These are phyloP conservation scores for Spathaspora sp. DNA, from an alignment of 1,139 yeast genomes.

Conservation along the genomic window DNA sequence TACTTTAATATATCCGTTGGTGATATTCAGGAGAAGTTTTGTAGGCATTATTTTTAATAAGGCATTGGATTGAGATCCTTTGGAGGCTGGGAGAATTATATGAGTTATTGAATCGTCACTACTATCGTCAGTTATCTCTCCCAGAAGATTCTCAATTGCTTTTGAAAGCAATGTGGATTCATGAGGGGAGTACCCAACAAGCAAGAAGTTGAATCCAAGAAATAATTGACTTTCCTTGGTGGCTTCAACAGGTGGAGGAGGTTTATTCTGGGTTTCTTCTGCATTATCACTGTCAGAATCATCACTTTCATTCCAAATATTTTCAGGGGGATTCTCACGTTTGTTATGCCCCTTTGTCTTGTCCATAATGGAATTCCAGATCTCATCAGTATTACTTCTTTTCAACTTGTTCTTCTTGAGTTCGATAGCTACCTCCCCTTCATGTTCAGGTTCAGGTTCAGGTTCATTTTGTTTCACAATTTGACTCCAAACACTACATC, in stretches of 20 bases:
- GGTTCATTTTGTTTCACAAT: conserved; percentile 2
- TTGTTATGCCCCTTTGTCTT: conserved; percentile 20
- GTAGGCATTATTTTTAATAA: conserved; percentile 28
- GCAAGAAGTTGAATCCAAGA: conserved; percentile 31
- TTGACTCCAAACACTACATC: conserved; percentile 55
- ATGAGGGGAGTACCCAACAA: conserved; percentile 37
- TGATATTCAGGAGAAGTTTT: conserved; percentile 20
- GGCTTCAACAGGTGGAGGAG: neutral
- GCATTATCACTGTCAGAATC: conserved; percentile 14
- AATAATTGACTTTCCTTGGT: conserved; percentile 26
- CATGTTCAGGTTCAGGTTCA: conserved; percentile 8
- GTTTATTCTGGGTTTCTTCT: conserved; percentile 6
- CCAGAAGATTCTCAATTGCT: conserved; percentile 45
- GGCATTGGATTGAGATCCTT: conserved; percentile 26
- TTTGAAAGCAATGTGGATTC: conserved; percentile 32
- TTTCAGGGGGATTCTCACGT: conserved; percentile 15
- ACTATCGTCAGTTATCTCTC: conserved; percentile 28
- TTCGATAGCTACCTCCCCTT: no score
- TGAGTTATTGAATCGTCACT: conserved; percentile 31
- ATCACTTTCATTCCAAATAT: conserved; percentile 25
- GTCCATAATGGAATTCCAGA: conserved; percentile 56
- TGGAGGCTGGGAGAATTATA: conserved; percentile 41
- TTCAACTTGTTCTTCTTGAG: conserved; percentile 10
- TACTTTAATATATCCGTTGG: conserved; percentile 24
- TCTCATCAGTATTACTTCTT: conserved; percentile 20